Evolutionary conservation across 148 eudicot genomes (phyloP), one percentile per base, ranked within the genome.

Genomic region (Fagopyrum esculentum): DNA sequence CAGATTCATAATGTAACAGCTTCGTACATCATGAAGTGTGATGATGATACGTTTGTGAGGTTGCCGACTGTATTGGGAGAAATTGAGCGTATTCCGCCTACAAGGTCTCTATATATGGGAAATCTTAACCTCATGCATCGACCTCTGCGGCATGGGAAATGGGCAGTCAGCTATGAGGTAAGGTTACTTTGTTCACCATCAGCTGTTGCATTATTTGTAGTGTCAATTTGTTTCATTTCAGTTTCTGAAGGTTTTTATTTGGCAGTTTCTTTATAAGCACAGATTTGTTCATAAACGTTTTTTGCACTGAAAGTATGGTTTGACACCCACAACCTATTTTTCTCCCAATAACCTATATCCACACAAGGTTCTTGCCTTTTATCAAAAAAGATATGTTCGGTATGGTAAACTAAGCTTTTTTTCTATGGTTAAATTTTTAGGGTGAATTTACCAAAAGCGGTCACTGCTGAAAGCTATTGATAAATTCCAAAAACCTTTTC

Each of bases 161-260:
- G 98, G 98, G 98, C 98, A 1, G 98, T 95, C 78, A 81, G 92
- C 22, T 91, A 81, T 77, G 92, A 94, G 98, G 98, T 90, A 82
- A 51, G 52, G 15, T 13, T 66, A 40, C 47, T 15, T 40, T 66
- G 46, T 5, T 35, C 30, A 35, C 47, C 47, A 35, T 13, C 12
- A 63, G 19, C 71, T 66, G 47, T 12, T 63, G 44, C 69, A 63
- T 29, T 22, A 22, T 22, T 22, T 63, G 13, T 63, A 30, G 44
- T 12, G 30, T 63, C 69, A 63, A 16, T 29, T 10, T 5, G 1
- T 43, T 63, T 29, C 40, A 30, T 63, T 63, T 63, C 44, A 8
- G 69, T 30, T 63, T 63, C 69, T 63, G 45, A 66, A 66, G 71
- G 71, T 55, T 55, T 8, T 22, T 57, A 2, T 35, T 35, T 35